Percentiles rank a stretch among this genome's conserved stretches.
Evolutionary conservation across 352 stramenopile genomes (phyloP).

Genomic region (Peronospora tabacina): DNA sequence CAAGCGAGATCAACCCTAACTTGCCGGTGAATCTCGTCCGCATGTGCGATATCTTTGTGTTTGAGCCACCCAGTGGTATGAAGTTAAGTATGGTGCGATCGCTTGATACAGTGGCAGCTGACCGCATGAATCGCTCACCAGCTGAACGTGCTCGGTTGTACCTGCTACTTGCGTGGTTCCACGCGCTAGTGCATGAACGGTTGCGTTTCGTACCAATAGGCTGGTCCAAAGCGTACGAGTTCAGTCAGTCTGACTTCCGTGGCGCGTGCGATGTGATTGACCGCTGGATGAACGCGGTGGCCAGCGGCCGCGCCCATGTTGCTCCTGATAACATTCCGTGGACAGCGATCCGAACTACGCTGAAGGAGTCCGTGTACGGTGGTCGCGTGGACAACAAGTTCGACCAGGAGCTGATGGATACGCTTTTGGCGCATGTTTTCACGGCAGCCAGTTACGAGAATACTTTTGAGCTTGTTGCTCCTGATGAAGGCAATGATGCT

Average conservation of each 20-base stretch:
- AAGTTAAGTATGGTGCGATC: conserved; percentile 95
- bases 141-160: conserved; percentile 91
- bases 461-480: conserved; percentile 57
- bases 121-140: conserved; percentile 87
- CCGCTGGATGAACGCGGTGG: conserved; percentile 89
- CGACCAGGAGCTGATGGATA: conserved; percentile 94
- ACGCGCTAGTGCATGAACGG: conserved; percentile 97
- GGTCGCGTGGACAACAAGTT: conserved; percentile 95
- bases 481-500: conserved; percentile 34
- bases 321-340: conserved; percentile 97
- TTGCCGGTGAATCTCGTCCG: conserved; percentile 95
- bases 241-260: conserved; percentile 96
- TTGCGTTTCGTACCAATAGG: conserved; percentile 96
- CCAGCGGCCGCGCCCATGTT: conserved; percentile 76
- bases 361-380: conserved; percentile 97
- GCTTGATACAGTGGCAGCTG: conserved; percentile 88
- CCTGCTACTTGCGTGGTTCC: conserved; percentile 96
- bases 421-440: conserved; percentile 91
- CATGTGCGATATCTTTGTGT: conserved; percentile 95
- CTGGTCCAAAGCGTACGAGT: conserved; percentile 99
- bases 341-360: conserved; percentile 93
- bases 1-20: conserved; percentile 95
- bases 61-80: conserved; percentile 96
- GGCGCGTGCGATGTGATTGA: conserved; percentile 98
- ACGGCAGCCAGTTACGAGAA: conserved; percentile 91